Evolutionary conservation across 331 rosid species (phyloP), one percentile per base, ranked within the genome.

Genomic region (Quercus phellos): DNA sequence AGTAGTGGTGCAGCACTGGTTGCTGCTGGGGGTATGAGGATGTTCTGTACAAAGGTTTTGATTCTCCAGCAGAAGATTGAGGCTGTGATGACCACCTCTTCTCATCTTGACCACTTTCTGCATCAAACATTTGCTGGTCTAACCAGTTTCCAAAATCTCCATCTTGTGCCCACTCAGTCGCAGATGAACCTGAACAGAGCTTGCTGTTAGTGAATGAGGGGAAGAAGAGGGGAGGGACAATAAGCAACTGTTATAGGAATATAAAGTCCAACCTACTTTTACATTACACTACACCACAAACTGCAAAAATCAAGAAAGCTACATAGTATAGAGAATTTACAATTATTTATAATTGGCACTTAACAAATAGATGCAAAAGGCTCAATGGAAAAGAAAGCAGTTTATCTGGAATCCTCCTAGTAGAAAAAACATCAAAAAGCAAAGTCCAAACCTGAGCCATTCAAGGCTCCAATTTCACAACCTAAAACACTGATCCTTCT

Each of bases 71-170:
- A 35, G 76, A 78, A 76, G 89, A 61, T 63, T 81, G 88, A 73
- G 94, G 90, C 30, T 88, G 87, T 51, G 95, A 90, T 0, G 92
- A 85, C 95, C 92, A 88, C 79, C 89, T 72, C 66, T 88, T 90
- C 69, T 82, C 90, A 64, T 85, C 92, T 74, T 79, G 81, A 60
- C 80, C 22, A 58, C 70, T 82, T 51, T 88, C 91, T 66, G 74
- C 42, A 51, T 84, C 91, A 87, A 79, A 66, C 77, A 79, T 77
- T 6, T 85, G 88, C 79, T 78, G 88, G 75, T 87, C 95, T 63
- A 87, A 80, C 95, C 92, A 90, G 73, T 78, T 87, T 32, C 64
- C 32, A 14, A 76, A 77, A 11, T 85, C 88, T 21, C 83, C 88
- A n/a, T 85, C 89, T 73, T 85, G 89, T 50, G 81, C 71, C 82